Percentiles rank a stretch among this genome's conserved stretches.
These are phyloP conservation scores for Microdochium nivale DNA, from an alignment of 2,329 filamentous ascomycete species.

Conservation along the genomic window DNA sequence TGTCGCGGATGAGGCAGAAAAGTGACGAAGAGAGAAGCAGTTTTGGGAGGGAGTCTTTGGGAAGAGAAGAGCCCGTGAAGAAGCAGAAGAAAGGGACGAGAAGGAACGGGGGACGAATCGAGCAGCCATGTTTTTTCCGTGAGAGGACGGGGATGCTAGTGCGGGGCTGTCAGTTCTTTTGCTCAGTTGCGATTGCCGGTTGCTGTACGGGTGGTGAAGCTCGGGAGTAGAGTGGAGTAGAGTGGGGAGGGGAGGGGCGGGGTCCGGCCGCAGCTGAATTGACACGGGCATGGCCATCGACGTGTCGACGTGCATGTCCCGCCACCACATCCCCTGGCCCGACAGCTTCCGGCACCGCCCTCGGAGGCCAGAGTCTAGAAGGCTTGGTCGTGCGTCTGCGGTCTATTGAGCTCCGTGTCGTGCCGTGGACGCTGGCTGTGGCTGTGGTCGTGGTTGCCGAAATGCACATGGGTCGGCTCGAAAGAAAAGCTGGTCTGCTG, in stretches of 20 bases:
- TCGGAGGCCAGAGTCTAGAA: too few relatives aligned
- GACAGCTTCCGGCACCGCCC: not conserved
- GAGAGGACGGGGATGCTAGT: conserved; percentile 13
- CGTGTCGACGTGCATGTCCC: too few relatives aligned
- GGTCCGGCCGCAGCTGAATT: not conserved
- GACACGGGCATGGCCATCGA: too few relatives aligned
- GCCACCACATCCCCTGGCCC: not conserved
- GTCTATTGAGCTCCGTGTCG: too few relatives aligned
- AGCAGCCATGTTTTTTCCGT: conserved; percentile 11
- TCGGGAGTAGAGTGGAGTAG: conserved; percentile 33
- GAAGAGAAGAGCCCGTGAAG: conserved; percentile 21
- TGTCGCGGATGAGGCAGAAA: conserved; percentile 54
- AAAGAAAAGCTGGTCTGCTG: too few relatives aligned
- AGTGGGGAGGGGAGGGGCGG: conserved; percentile 6
- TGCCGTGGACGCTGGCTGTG: too few relatives aligned
- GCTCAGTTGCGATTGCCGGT: not conserved
- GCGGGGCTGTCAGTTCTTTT: not conserved
- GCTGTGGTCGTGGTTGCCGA: too few relatives aligned
- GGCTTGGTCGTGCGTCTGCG: too few relatives aligned
- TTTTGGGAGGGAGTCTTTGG: conserved; percentile 27
- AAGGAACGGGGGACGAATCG: conserved; percentile 9
- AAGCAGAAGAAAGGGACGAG: conserved; percentile 24
- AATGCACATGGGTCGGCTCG: too few relatives aligned
- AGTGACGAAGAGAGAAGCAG: conserved; percentile 30
- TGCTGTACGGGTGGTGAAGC: conserved; percentile 21